phyloP scores from a whole-genome alignment of 768 basidiomycete genomes.

The Leccinum truebloodii region DNA sequence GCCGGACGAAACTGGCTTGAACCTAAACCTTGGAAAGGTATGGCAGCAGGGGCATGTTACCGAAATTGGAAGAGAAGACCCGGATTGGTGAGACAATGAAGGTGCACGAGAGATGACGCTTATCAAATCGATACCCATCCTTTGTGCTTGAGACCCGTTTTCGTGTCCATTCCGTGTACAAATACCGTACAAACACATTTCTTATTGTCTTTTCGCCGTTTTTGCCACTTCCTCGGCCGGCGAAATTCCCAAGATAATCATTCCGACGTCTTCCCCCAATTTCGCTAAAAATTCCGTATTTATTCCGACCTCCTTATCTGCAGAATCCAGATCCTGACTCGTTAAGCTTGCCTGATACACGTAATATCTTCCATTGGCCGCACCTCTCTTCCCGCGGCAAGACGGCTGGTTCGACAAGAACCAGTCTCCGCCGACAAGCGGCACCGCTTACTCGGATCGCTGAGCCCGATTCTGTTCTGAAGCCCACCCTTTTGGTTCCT shows the following conservation, averaged over 20 bases:
- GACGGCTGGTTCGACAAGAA: conserved; percentile 6
- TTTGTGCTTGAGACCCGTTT: conserved; percentile 35
- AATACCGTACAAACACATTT: conserved; percentile 41
- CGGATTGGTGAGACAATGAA: conserved; percentile 37
- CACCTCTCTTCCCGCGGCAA: conserved; percentile 34
- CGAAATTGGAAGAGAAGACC: conserved; percentile 22
- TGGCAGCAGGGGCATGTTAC: conserved; percentile 22
- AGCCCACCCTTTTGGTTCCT: conserved; percentile 14
- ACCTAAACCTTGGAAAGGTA: conserved; percentile 30
- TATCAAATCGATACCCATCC: conserved; percentile 33
- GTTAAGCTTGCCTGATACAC: conserved; percentile 26
- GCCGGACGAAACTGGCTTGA: conserved; percentile 38
- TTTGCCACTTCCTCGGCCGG: conserved; percentile 35
- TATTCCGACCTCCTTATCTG: conserved; percentile 36
- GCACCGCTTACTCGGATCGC: conserved; percentile 23
- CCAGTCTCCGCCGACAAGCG: conserved; percentile 34
- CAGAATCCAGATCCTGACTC: conserved; percentile 34
- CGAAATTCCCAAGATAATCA: conserved; percentile 34
- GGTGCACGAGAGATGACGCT: conserved; percentile 29
- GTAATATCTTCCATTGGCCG: conserved; percentile 31
- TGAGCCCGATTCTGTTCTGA: conserved; percentile 10
- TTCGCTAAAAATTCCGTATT: conserved; percentile 35
- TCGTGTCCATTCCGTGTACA: conserved; percentile 42
- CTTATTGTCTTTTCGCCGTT: conserved; percentile 49
- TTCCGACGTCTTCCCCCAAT: conserved; percentile 21